Evolutionary conservation across 805 yeast species (phyloP).

Genomic region (Yarrowia sp.): DNA sequence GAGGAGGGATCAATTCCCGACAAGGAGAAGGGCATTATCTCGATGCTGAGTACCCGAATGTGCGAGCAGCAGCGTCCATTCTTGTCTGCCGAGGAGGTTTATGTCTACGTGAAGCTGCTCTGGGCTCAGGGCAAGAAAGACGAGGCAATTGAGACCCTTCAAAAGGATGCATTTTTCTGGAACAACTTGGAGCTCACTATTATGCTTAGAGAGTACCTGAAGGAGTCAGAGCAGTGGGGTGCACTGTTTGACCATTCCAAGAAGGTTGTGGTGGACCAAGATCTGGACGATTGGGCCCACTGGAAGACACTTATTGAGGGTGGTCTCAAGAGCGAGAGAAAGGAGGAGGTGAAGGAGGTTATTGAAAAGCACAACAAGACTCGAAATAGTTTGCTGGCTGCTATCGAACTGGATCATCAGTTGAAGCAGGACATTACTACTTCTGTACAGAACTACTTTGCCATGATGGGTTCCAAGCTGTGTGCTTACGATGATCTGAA

Average conservation of each 20-base stretch:
- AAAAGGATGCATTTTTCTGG: constrained; percentile 42
- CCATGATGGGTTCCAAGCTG: constrained; percentile 59
- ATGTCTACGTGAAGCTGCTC: constrained; percentile 62
- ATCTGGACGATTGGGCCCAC: constrained; percentile 77
- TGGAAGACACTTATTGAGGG: constrained; percentile 67
- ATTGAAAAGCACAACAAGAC: constrained; percentile 51
- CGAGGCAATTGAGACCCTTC: constrained; percentile 51
- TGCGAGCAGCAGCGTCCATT: constrained; percentile 62
- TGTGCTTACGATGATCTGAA: constrained; percentile 71
- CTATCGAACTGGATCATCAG: constrained; percentile 52
- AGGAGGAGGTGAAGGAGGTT: constrained; percentile 50
- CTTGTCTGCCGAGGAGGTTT: constrained; percentile 68
- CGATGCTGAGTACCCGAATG: constrained; percentile 52
- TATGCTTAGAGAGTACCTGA: constrained; percentile 53
- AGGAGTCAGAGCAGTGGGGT: constrained; percentile 54
- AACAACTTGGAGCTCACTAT: constrained; percentile 69
- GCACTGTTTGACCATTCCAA: constrained; percentile 54
- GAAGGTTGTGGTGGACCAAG: constrained; percentile 55
- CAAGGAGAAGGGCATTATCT: constrained; percentile 22
- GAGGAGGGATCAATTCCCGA: constrained; percentile 16
- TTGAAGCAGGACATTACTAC: constrained; percentile 10
- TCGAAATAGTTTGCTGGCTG: constrained; percentile 65
- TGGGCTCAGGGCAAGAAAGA: constrained; percentile 50
- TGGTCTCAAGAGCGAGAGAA: constrained; percentile 50
- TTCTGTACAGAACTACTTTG: constrained; percentile 54